Base-by-base conservation (phyloP, 2,329 filamentous ascomycete species). In the Plectosphaerella plurivora region DNA sequence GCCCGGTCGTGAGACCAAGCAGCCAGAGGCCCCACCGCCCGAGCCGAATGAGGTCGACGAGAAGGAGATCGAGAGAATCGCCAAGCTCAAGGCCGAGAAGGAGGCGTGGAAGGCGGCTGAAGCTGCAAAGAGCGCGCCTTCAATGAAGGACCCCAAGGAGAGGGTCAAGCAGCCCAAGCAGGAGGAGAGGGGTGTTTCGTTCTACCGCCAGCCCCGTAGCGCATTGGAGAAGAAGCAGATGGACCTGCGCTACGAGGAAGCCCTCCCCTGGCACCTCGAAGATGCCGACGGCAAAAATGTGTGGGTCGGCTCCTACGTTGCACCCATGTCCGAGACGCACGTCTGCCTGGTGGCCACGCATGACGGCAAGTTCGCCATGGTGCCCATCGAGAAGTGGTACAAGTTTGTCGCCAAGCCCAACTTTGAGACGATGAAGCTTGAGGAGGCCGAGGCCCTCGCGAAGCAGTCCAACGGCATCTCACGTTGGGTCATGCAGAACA, bases 311-410 rank as follows among this genome's bases (percentile, higher is more conserved):
- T 88, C 86, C 52, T 97, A 97, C 61, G 89, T 97, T 62, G 88
- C 88, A 24, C 89, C 91, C 16, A 79, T 97, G 37, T 96, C 93
- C 0, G 87, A 93, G 61, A 86, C 89, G 49, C 89, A 91, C 49
- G 87, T 95, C 58, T 87, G 95, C 51, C 81, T 93, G 39, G 79
- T 90, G 44, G 54, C 56, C 7, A 87, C 91, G 35, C 81, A 84
- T 37, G 79, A 83, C 10, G 77, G 78, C 2, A 83, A 79, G 47
- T 94, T 96, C 65, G 85, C 86, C 53, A 89, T 97, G 84, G 79
- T 96, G 3, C 95, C 95, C 0, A 73, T 97, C 16, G 93, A 99
- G 70, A 96, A 97, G 64, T 97, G 89, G 86, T 99, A 99, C 73
- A 88, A 84, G 52, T 95, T 96, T 65, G 86, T 82, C 4, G 79